phyloP scores from a whole-genome alignment of 2,329 filamentous ascomycete species.

The Hymenoscyphus salicellus region DNA sequence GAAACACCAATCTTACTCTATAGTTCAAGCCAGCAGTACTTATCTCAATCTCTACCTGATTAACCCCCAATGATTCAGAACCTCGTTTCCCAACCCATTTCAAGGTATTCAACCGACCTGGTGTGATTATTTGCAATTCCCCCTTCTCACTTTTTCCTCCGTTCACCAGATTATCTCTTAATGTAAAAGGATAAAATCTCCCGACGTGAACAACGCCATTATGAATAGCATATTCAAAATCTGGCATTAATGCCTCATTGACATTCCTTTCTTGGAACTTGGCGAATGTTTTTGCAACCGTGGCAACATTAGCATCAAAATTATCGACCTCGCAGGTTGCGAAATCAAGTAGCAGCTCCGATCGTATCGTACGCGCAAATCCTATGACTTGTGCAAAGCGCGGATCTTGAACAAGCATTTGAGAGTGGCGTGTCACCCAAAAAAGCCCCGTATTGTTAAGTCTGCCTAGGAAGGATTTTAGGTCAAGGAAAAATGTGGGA shows the following conservation, averaged over 20 bases:
- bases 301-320: not conserved
- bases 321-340: conserved; percentile 26
- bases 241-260: conserved; percentile 19
- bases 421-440: conserved; percentile 19
- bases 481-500: not conserved
- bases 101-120: conserved; percentile 20
- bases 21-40: conserved; percentile 24
- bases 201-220: conserved; percentile 29
- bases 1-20: conserved; percentile 10
- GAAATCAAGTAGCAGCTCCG: conserved; percentile 24
- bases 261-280: conserved; percentile 14
- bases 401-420: conserved; percentile 28
- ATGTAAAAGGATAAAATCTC: conserved; percentile 26
- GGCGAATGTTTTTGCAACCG: conserved; percentile 9
- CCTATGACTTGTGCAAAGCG: conserved; percentile 22
- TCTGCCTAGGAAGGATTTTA: not conserved
- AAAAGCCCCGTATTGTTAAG: conserved; percentile 8
- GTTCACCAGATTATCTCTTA: conserved; percentile 18
- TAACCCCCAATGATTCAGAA: not conserved
- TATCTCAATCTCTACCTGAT: conserved; percentile 18
- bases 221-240: conserved; percentile 33
- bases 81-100: conserved; percentile 17
- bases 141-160: not conserved
- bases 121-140: conserved; percentile 15
- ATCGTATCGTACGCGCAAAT: conserved; percentile 27